Percentiles rank a stretch among this genome's conserved stretches.
Conservation (phyloP, 2,329 filamentous ascomycete species). For the Trichoderma breve region DNA sequence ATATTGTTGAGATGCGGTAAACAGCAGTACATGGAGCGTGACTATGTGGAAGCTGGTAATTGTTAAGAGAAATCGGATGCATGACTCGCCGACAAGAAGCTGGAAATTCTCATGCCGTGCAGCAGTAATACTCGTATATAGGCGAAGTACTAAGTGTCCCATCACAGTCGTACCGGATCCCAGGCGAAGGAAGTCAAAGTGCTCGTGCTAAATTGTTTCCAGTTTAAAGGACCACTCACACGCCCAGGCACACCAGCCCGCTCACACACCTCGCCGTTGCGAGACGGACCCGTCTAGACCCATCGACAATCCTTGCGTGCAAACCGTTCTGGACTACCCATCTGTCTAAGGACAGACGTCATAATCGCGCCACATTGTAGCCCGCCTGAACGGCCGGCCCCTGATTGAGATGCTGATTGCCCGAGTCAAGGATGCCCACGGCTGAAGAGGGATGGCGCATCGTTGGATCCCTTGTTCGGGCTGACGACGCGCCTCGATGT, state of each 20-base stretch:
- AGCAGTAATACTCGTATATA: not conserved
- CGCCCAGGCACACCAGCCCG: not conserved
- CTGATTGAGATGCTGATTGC: not conserved
- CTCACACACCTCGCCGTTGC: not conserved
- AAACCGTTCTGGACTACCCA: not conserved
- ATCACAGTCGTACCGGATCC: not conserved
- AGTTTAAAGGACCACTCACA: not conserved
- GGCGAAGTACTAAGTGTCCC: not conserved
- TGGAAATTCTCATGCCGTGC: not conserved
- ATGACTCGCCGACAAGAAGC: not conserved
- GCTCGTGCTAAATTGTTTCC: not conserved
- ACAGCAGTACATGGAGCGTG: no score
- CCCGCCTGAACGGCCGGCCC: not conserved
- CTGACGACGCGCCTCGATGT: not conserved
- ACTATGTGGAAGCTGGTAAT: not conserved
- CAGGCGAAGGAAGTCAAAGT: not conserved
- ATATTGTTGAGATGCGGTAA: not conserved
- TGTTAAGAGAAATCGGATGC: not conserved
- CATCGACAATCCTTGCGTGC: not conserved
- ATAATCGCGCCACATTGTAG: constrained; percentile 9
- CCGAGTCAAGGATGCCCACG: not conserved
- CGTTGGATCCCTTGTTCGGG: not conserved
- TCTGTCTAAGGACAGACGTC: not conserved
- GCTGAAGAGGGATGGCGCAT: not conserved
- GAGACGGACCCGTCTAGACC: not conserved